A percentile compares a stretch with the other conserved stretches of the same genome.
Evolutionary conservation across 306 rosid species (phyloP).

Genomic region (Rosa multiflora): DNA sequence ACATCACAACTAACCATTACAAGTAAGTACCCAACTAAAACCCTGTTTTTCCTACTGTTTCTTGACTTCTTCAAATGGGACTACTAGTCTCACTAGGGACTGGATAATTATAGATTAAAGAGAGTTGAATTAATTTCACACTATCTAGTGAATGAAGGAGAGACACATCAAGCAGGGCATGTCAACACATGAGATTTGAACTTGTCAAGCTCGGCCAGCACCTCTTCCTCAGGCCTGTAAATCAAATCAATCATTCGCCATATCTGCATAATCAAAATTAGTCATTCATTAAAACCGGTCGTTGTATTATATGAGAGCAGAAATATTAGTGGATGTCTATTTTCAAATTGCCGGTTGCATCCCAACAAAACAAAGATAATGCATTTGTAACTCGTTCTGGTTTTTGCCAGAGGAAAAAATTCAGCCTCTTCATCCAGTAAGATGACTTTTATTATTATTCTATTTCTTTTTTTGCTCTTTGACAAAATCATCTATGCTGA

Average conservation of each 20-base stretch:
- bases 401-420: neutral
- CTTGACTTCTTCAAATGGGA: too few relatives aligned
- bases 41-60: neutral
- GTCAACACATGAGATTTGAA: conserved; percentile 39
- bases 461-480: neutral
- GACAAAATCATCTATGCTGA: neutral
- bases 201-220: conserved; percentile 53
- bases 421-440: neutral
- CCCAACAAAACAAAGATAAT: neutral
- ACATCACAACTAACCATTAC: neutral
- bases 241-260: conserved; percentile 76
- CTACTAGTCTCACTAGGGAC: neutral
- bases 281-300: neutral
- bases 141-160: neutral
- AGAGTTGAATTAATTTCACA: neutral
- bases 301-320: neutral
- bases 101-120: neutral
- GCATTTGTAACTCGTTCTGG: neutral
- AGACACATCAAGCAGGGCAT: conserved; percentile 12
- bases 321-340: neutral
- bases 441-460: neutral
- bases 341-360: neutral
- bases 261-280: conserved; percentile 40
- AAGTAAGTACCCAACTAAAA: neutral
- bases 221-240: conserved; percentile 59